These are phyloP conservation scores for Starmera amethionina DNA, from an alignment of 805 yeast genomes.

Conservation along the genomic window DNA sequence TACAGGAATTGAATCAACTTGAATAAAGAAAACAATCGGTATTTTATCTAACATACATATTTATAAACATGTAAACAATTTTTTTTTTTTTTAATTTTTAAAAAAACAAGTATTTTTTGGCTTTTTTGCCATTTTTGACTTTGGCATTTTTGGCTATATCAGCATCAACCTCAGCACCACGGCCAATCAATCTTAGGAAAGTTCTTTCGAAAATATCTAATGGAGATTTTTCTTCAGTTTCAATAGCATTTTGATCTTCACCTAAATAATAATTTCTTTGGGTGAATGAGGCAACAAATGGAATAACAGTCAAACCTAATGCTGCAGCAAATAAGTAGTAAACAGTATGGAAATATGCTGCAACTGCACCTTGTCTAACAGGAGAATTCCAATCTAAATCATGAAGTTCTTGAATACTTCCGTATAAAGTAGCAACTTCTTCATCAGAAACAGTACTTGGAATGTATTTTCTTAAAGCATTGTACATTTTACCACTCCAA, in stretches of 20 bases:
- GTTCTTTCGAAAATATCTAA: no score
- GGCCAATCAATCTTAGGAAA: no score
- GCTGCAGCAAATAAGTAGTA: conserved; percentile 21
- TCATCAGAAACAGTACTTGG: conserved; percentile 16
- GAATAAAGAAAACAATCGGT: no score
- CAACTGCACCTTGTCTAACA: conserved; percentile 22
- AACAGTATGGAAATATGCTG: conserved; percentile 22
- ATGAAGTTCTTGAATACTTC: conserved; percentile 15
- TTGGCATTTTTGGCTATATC: no score
- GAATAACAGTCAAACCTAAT: conserved; percentile 20
- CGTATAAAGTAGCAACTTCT: conserved; percentile 15
- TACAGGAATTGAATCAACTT: no score
- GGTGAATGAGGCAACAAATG: conserved; percentile 22
- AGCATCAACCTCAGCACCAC: no score
- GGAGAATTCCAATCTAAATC: conserved; percentile 18
- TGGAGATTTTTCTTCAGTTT: conserved; percentile 10
- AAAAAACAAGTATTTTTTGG: no score
- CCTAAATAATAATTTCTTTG: conserved; percentile 27
- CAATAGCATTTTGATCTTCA: conserved; percentile 26
- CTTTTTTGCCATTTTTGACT: no score
- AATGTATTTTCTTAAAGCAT: conserved; percentile 19
- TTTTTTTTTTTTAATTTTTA: no score
- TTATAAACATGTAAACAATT: no score
- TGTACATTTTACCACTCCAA: conserved; percentile 24
- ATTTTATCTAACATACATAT: no score